These are phyloP conservation scores for Davidsoniella virescens DNA, from an alignment of 2,329 filamentous ascomycete genomes.

Conservation along the genomic window DNA sequence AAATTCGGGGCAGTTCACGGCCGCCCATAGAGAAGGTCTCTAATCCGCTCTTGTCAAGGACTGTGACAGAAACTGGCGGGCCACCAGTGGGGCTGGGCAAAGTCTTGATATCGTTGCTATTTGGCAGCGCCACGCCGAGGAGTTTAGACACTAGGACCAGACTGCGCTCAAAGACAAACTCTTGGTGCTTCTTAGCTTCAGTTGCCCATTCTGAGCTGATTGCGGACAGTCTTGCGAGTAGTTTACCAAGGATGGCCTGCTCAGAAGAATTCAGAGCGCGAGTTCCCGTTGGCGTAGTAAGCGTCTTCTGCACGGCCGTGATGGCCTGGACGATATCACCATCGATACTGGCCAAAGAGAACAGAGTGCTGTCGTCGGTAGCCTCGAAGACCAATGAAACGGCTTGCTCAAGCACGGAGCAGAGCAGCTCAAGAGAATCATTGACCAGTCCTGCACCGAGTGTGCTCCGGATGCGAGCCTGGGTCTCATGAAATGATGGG, in stretches of 20 bases:
- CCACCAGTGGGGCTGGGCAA: neutral
- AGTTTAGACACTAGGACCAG: constrained; percentile 8
- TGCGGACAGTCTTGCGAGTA: neutral
- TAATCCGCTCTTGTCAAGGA: neutral
- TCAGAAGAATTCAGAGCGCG: constrained; percentile 14
- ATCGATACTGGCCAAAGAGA: constrained; percentile 14
- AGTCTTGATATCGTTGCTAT: neutral
- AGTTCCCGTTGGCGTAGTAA: constrained; percentile 15
- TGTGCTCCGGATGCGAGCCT: constrained; percentile 17
- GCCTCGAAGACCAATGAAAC: neutral
- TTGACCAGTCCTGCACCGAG: constrained; percentile 16
- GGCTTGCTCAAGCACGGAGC: constrained; percentile 11
- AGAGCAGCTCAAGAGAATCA: constrained; percentile 14
- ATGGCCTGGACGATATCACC: constrained; percentile 22
- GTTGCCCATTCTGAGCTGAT: neutral
- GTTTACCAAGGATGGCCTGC: neutral
- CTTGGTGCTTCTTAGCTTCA: neutral
- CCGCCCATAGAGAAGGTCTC: constrained; percentile 17
- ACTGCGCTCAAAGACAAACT: constrained; percentile 11
- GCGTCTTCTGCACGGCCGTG: constrained; percentile 22
- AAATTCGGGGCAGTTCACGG: constrained; percentile 16
- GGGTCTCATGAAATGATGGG: constrained; percentile 9
- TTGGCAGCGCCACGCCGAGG: constrained; percentile 1
- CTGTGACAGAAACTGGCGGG: neutral
- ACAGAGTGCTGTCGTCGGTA: neutral